A percentile compares a stretch with the other conserved stretches of the same genome.
Evolutionary conservation across 106 monocot species (phyloP).

Genomic region (Narthecium ossifragum): DNA sequence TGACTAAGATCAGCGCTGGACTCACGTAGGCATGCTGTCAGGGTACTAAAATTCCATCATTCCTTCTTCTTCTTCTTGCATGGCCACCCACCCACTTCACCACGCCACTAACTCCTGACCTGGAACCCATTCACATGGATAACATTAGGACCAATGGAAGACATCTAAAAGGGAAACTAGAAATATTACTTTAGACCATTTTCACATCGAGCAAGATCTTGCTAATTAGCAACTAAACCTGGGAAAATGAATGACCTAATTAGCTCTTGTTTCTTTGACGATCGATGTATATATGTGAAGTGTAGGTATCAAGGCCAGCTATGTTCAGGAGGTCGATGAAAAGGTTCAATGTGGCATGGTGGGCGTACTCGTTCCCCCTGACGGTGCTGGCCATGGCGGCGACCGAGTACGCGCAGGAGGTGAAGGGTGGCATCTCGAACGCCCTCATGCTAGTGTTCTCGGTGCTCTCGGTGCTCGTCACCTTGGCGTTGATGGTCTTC

Average conservation of each 20-base stretch:
- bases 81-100: background rate
- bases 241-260: no score
- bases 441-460: conserved; percentile 18
- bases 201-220: background rate
- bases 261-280: background rate
- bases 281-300: background rate
- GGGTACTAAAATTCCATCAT: no score
- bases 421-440: conserved; percentile 5
- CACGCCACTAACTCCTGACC: background rate
- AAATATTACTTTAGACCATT: background rate
- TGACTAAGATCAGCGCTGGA: no score
- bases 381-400: conserved; percentile 27
- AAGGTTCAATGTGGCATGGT: conserved; percentile 28
- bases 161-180: no score
- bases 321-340: conserved; percentile 28
- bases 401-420: conserved; percentile 16
- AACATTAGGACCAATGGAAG: no score
- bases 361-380: conserved; percentile 35
- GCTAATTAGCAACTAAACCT: background rate
- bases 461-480: conserved; percentile 15
- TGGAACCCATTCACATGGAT: background rate
- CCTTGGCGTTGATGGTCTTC: conserved; percentile 9
- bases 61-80: background rate
- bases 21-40: no score
- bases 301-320: conserved; percentile 22